These are phyloP conservation scores for Pisolithus marmoratus DNA, from an alignment of 768 basidiomycete genomes.

Conservation along the genomic window DNA sequence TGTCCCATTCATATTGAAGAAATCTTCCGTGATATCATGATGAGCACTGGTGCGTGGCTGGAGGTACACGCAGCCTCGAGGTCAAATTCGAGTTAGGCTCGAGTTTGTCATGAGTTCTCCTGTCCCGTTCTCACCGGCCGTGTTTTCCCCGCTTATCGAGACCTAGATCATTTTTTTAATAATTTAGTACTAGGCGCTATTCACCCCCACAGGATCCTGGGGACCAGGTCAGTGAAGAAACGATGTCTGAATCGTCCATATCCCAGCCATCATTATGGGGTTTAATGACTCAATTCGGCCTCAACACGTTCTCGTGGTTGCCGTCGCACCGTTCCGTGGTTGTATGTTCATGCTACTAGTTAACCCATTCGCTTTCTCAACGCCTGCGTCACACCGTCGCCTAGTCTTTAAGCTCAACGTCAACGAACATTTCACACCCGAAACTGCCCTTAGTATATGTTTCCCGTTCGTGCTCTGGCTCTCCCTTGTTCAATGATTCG, in stretches of 20 bases:
- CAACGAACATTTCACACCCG: background rate
- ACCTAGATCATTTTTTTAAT: too few relatives aligned
- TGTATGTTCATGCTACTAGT: slow-evolving; percentile 3
- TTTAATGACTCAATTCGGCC: background rate
- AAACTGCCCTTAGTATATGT: background rate
- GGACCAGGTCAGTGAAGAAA: background rate
- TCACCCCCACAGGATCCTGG: too few relatives aligned
- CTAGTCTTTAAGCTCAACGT: slow-evolving; percentile 23
- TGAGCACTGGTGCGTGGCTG: too few relatives aligned
- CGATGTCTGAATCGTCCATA: background rate
- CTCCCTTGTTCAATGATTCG: slow-evolving; percentile 18
- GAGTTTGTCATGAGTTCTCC: too few relatives aligned
- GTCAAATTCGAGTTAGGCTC: too few relatives aligned
- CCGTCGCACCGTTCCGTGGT: background rate
- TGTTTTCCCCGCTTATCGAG: too few relatives aligned
- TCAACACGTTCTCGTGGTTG: background rate
- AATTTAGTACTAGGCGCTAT: too few relatives aligned
- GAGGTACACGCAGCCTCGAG: too few relatives aligned
- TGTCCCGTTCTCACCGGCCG: too few relatives aligned
- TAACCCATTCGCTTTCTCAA: slow-evolving; percentile 21
- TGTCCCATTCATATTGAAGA: too few relatives aligned
- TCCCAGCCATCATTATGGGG: background rate
- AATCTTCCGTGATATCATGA: too few relatives aligned
- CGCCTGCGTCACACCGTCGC: slow-evolving; percentile 11
- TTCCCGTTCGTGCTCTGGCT: background rate